Conservation (phyloP, 2,329 filamentous ascomycete genomes). For the Arthroderma uncinatum region DNA sequence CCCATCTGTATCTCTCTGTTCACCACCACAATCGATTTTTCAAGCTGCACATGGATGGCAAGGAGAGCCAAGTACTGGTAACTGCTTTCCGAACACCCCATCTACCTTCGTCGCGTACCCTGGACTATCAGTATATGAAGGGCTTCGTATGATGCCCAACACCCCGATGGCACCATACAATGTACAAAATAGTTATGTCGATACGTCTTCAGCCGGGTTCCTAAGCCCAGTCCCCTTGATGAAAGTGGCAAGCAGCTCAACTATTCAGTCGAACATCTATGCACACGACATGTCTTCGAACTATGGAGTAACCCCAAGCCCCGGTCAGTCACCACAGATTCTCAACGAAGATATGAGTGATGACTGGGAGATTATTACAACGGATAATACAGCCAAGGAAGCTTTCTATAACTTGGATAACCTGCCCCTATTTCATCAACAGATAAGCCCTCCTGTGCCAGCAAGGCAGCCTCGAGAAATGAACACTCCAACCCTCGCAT, state of each 20-base stretch:
- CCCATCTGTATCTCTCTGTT: constrained; percentile 17
- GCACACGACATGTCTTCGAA: background rate
- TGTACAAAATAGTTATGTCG: background rate
- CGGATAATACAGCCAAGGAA: background rate
- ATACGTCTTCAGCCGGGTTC: constrained; percentile 1
- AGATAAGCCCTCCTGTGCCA: background rate
- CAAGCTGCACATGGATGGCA: constrained; percentile 18
- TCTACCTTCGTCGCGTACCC: constrained; percentile 17
- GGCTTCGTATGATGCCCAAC: constrained; percentile 18
- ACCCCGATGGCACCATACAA: constrained; percentile 18
- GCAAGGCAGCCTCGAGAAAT: background rate
- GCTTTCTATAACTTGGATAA: background rate
- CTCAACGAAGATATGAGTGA: background rate
- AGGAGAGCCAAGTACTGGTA: constrained; percentile 16
- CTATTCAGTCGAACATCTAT: constrained; percentile 1
- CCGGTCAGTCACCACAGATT: background rate
- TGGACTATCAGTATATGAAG: constrained; percentile 19
- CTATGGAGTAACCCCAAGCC: background rate
- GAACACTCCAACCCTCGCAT: background rate
- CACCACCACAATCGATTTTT: constrained; percentile 16
- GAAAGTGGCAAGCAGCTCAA: constrained; percentile 2
- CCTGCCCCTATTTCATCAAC: background rate
- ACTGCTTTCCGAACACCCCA: constrained; percentile 17
- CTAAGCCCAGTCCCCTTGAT: constrained; percentile 1
- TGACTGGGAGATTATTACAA: background rate